These are phyloP conservation scores for Coemansia sp. DNA, from an alignment of 192 early-diverging fungal species.

Conservation along the genomic window DNA sequence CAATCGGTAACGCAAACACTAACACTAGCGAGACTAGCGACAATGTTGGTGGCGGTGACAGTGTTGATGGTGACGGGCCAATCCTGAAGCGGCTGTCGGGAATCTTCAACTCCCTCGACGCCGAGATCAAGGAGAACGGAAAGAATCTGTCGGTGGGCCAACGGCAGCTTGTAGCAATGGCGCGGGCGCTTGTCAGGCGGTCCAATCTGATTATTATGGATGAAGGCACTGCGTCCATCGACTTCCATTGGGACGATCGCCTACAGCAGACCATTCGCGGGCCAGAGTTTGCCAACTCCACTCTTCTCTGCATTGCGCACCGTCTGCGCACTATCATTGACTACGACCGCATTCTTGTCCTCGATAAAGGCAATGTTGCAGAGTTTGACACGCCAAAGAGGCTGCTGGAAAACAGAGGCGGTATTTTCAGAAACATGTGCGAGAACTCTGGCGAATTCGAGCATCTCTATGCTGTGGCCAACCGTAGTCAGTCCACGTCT, in stretches of 20 bases:
- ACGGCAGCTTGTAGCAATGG: constrained; percentile 78
- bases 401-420: constrained; percentile 56
- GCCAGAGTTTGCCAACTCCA: constrained; percentile 60
- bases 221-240: constrained; percentile 76
- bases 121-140: constrained; percentile 58
- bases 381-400: constrained; percentile 68
- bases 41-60: not conserved
- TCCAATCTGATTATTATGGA: constrained; percentile 69
- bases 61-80: not conserved
- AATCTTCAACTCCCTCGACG: constrained; percentile 28
- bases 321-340: constrained; percentile 73
- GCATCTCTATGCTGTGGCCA: constrained; percentile 46
- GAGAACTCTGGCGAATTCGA: constrained; percentile 75
- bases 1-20: not conserved
- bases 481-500: not conserved
- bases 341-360: constrained; percentile 74
- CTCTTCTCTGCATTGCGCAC: constrained; percentile 72
- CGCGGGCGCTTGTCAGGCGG: constrained; percentile 73
- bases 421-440: constrained; percentile 71
- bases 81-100: constrained; percentile 18
- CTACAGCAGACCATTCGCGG: constrained; percentile 70
- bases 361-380: constrained; percentile 66
- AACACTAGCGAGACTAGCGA: not conserved
- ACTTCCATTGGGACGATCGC: constrained; percentile 76
- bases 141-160: constrained; percentile 80